A percentile compares a stretch with the other conserved stretches of the same genome.
phyloP scores from a whole-genome alignment of 805 yeast species.

The Wickerhamomyces canadensis region DNA sequence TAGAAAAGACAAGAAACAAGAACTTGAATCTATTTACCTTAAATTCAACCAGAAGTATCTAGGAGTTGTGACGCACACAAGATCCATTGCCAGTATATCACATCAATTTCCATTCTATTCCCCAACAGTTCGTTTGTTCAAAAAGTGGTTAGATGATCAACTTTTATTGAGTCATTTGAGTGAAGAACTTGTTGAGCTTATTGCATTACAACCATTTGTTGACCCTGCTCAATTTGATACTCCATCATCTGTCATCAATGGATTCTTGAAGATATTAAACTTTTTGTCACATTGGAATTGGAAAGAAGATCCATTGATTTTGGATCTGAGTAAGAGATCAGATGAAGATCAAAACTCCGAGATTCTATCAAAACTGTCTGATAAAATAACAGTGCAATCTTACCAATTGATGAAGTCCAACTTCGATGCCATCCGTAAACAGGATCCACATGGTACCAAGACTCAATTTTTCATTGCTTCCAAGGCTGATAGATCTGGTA shows the following conservation, averaged over 20 bases:
- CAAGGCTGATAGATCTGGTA: conserved; percentile 81
- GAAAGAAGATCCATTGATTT: conserved; percentile 79
- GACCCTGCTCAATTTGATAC: conserved; percentile 80
- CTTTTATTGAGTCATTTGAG: conserved; percentile 61
- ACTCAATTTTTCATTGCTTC: conserved; percentile 81
- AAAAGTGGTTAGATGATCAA: conserved; percentile 87
- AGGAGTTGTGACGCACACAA: conserved; percentile 72
- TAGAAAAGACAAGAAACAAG: conserved; percentile 51
- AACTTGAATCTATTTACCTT: conserved; percentile 55
- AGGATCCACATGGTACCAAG: conserved; percentile 77
- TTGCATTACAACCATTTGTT: conserved; percentile 79
- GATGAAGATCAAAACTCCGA: conserved; percentile 31
- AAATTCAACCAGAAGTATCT: conserved; percentile 59
- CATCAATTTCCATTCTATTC: conserved; percentile 70
- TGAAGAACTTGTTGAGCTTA: conserved; percentile 76
- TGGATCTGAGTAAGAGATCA: conserved; percentile 62
- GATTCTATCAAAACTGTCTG: conserved; percentile 45
- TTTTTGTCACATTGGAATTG: conserved; percentile 88
- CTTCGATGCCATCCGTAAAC: conserved; percentile 62
- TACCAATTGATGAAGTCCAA: conserved; percentile 57
- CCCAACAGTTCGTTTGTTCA: conserved; percentile 78
- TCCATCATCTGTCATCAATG: conserved; percentile 76
- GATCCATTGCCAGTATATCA: conserved; percentile 67
- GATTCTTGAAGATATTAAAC: conserved; percentile 68
- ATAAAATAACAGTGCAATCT: conserved; percentile 54